Base-by-base conservation (phyloP, 2,329 filamentous ascomycete species). In the Colletotrichum magnum region DNA sequence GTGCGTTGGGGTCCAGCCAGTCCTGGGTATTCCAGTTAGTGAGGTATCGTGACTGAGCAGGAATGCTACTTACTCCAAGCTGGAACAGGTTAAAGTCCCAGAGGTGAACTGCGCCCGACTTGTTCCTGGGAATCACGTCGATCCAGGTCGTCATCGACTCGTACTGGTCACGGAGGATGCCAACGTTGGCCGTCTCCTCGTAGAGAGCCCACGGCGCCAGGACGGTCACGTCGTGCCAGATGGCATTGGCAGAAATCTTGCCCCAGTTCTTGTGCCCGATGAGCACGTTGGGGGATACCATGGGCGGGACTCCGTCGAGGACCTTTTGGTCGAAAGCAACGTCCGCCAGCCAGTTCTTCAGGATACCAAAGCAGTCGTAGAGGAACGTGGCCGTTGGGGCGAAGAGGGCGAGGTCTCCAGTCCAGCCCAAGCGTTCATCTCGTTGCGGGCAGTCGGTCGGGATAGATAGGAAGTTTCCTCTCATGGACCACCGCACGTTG, bases 1-100 rank as follows among this genome's bases (percentile, higher is more conserved):
- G 76, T 0, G 78, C 77, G 28, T 69, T 70, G 1, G 78, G 78
- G 43, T 79, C 78, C 3, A 80, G 72, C 78, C 78, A 79, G 64
- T 80, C 69, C 64, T 68, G 7, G 4, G 15, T 1, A 2, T 39
- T 6, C 21, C 21, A 21, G 12, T 53, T n/a, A 48, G 58, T 12
- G 4, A 1, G 45, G 13, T 43, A n/a, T 1, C 6, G 0, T 18
- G 43, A 5, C 2, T 0, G 16, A 50, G 2, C 0, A 0, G 18
- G 2, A 2, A 18, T 36, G 6, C 36, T 0, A 57, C 68, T 0
- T 63, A 70, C 68, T 6, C 68, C 63, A 0, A 67, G 43, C 24
- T 70, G 68, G 13, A 61, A 66, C 0, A 61, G 1, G 1, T 9
- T 12, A 15, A 28, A 28, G 12, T 68, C 59, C 68, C 68, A 71